phyloP scores from a whole-genome alignment of 2,329 filamentous ascomycete genomes.

The Paracorniculantispora psalliotae region DNA sequence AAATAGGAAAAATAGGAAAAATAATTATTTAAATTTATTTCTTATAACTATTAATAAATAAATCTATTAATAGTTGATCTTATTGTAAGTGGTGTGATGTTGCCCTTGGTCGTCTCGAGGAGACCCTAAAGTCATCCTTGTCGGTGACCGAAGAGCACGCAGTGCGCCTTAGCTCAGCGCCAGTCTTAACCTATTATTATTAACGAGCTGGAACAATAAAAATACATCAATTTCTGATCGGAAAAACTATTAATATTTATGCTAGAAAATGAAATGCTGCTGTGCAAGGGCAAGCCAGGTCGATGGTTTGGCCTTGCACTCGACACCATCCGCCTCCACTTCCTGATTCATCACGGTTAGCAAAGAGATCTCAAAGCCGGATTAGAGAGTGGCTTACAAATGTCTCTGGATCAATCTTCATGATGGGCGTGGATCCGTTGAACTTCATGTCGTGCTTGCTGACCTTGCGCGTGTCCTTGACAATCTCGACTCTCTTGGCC shows the following conservation, averaged over 20 bases:
- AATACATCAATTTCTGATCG: no score
- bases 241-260: background rate
- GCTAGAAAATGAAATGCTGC: conserved; percentile 12
- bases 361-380: background rate
- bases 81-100: no score
- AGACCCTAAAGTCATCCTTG: no score
- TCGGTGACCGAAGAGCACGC: no score
- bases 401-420: conserved; percentile 84
- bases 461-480: conserved; percentile 69
- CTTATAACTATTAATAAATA: no score
- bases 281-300: conserved; percentile 3
- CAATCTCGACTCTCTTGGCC: conserved; percentile 73
- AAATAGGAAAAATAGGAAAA: no score
- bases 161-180: no score
- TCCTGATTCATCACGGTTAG: background rate
- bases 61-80: no score
- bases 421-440: conserved; percentile 77
- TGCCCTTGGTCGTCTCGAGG: no score
- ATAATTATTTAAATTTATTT: no score
- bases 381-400: background rate
- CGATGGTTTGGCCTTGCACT: conserved; percentile 3
- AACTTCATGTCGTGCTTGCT: conserved; percentile 87
- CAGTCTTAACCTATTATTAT: no score
- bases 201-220: no score
- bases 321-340: background rate